Evolutionary conservation across 306 rosid species (phyloP).

Genomic region (Acacia confusa): DNA sequence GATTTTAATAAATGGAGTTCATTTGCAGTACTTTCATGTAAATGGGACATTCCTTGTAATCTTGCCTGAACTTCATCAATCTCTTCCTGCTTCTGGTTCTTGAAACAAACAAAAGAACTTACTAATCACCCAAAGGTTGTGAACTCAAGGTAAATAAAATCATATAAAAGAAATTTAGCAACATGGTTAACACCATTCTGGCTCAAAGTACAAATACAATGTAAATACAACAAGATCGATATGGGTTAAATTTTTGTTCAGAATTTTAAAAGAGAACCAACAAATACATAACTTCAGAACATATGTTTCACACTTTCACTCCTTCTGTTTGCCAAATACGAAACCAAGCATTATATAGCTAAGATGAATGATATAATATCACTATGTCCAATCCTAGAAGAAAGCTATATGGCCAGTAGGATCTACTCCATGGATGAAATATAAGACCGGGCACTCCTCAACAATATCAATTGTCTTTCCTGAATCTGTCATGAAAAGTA

Average conservation of each 20-base stretch:
- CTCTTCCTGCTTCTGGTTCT: conserved; percentile 47
- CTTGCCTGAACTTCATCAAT: conserved; percentile 39
- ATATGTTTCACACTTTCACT: too few relatives aligned
- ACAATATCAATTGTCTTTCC: too few relatives aligned
- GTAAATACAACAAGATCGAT: neutral
- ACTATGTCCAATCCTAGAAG: too few relatives aligned
- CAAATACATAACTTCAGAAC: too few relatives aligned
- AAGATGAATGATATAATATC: too few relatives aligned
- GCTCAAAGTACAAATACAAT: neutral
- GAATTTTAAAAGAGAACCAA: too few relatives aligned
- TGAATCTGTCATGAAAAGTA: too few relatives aligned
- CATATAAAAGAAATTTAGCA: neutral
- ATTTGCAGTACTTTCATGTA: conserved; percentile 40
- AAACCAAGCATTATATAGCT: neutral
- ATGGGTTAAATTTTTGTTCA: too few relatives aligned
- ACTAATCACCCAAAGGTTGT: neutral
- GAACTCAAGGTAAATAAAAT: neutral
- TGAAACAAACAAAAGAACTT: neutral
- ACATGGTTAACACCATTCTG: neutral
- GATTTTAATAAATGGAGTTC: conserved; percentile 54
- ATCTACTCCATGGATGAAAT: too few relatives aligned
- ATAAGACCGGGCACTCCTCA: too few relatives aligned
- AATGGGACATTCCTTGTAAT: conserved; percentile 46
- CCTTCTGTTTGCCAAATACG: too few relatives aligned
- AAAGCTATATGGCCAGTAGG: too few relatives aligned